These are phyloP conservation scores for Metschnikowia matae DNA, from an alignment of 805 yeast genomes.

Conservation along the genomic window DNA sequence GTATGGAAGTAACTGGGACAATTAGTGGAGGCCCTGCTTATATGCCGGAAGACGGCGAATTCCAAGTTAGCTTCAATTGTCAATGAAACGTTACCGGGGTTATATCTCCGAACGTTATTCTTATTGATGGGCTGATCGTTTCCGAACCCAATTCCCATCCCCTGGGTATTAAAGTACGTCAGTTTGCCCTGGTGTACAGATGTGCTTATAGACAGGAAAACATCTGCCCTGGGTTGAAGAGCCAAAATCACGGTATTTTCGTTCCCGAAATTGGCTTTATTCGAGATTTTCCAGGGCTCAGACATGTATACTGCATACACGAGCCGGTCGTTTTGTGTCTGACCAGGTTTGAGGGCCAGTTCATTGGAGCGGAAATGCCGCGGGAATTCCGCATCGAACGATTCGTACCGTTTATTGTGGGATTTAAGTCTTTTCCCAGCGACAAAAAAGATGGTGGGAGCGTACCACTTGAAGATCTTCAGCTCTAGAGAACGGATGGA, in stretches of 20 bases:
- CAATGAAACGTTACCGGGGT: constrained; percentile 75
- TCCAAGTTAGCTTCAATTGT: constrained; percentile 77
- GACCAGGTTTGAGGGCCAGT: constrained; percentile 27
- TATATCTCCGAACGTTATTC: constrained; percentile 41
- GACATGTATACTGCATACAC: constrained; percentile 62
- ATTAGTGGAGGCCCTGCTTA: constrained; percentile 36
- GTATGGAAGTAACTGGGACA: constrained; percentile 22
- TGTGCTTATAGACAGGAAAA: constrained; percentile 33
- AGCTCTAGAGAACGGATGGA: constrained; percentile 84
- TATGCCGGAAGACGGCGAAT: constrained; percentile 72
- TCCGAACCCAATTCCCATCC: constrained; percentile 86
- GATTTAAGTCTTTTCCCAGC: constrained; percentile 56
- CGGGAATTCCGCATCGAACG: constrained; percentile 49
- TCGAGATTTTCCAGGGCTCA: constrained; percentile 75
- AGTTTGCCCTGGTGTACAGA: constrained; percentile 31
- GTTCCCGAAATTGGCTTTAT: constrained; percentile 71
- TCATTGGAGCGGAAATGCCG: constrained; percentile 29
- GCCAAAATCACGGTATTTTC: constrained; percentile 54
- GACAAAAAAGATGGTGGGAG: constrained; percentile 71
- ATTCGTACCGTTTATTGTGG: constrained; percentile 44
- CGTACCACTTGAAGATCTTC: constrained; percentile 84
- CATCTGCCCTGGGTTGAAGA: constrained; percentile 61
- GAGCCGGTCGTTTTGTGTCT: constrained; percentile 39
- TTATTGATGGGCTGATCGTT: constrained; percentile 56
- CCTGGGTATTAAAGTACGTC: constrained; percentile 66